Conservation (phyloP, 345 rosid species). For the Salix arbutifolia region DNA sequence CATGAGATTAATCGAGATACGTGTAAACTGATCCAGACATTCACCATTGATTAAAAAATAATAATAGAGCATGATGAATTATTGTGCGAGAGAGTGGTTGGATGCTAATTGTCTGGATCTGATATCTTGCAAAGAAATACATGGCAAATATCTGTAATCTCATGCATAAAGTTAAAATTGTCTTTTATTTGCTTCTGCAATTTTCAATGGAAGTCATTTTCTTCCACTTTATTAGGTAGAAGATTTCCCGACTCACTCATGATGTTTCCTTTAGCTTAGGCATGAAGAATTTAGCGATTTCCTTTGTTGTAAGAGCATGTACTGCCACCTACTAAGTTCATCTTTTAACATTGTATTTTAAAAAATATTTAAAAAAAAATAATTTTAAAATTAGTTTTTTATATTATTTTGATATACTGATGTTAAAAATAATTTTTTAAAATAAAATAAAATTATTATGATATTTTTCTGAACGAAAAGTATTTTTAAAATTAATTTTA, state of each 20-base stretch:
- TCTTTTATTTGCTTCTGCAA: conserved; percentile 6
- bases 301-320: no score
- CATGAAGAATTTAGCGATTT: background rate
- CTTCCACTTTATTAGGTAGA: conserved; percentile 34
- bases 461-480: no score
- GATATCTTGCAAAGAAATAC: background rate
- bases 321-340: no score
- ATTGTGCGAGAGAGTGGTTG: background rate
- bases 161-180: background rate
- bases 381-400: no score
- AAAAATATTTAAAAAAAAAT: no score
- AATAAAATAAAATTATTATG: no score
- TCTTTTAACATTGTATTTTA: no score
- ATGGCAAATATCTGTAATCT: no score
- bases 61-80: background rate
- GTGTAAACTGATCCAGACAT: fast-evolving
- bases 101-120: background rate
- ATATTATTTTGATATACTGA: no score
- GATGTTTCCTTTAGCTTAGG: background rate
- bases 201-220: conserved; percentile 31
- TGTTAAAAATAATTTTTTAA: no score
- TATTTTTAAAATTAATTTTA: no score
- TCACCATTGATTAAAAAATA: no score
- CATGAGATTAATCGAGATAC: fast-evolving
- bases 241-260: conserved; percentile 1